Evolutionary conservation across 495 filamentous ascomycete species (phyloP).

Genomic region (Penicillium goetzii): DNA sequence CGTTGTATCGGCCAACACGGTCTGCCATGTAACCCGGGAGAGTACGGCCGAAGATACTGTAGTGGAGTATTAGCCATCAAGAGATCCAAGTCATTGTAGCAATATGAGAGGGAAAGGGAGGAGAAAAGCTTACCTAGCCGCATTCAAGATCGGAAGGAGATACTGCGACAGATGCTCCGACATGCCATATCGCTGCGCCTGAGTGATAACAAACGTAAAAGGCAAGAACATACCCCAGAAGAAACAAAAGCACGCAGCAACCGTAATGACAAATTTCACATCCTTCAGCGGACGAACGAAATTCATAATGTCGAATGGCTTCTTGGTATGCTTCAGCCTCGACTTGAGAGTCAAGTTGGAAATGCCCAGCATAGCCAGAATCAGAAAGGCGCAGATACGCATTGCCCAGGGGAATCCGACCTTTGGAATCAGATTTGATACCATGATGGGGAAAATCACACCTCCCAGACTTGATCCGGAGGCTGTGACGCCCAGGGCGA

Average conservation of each 20-base stretch:
- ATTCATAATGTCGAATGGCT: slow-evolving; percentile 54
- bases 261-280: slow-evolving; percentile 52
- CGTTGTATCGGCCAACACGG: slow-evolving; percentile 72
- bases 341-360: slow-evolving; percentile 67
- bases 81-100: too few relatives aligned
- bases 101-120: slow-evolving; percentile 3
- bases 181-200: slow-evolving; percentile 64
- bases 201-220: slow-evolving; percentile 69
- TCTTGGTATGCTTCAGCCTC: slow-evolving; percentile 61
- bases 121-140: slow-evolving; percentile 53
- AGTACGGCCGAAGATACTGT: slow-evolving; percentile 71
- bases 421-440: slow-evolving; percentile 60
- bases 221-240: slow-evolving; percentile 76
- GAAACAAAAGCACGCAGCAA: slow-evolving; percentile 61
- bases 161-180: slow-evolving; percentile 60
- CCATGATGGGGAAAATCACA: slow-evolving; percentile 66
- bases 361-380: slow-evolving; percentile 64
- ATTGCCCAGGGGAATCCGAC: slow-evolving; percentile 78
- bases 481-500: slow-evolving; percentile 70
- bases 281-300: slow-evolving; percentile 67
- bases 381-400: slow-evolving; percentile 68
- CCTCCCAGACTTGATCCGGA: slow-evolving; percentile 64
- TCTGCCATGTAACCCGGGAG: slow-evolving; percentile 74
- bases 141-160: slow-evolving; percentile 73
- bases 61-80: not conserved